Evolutionary conservation across 2,329 filamentous ascomycete genomes (phyloP), one percentile per base, ranked within the genome.

Genomic region (Sarocladium strictum): DNA sequence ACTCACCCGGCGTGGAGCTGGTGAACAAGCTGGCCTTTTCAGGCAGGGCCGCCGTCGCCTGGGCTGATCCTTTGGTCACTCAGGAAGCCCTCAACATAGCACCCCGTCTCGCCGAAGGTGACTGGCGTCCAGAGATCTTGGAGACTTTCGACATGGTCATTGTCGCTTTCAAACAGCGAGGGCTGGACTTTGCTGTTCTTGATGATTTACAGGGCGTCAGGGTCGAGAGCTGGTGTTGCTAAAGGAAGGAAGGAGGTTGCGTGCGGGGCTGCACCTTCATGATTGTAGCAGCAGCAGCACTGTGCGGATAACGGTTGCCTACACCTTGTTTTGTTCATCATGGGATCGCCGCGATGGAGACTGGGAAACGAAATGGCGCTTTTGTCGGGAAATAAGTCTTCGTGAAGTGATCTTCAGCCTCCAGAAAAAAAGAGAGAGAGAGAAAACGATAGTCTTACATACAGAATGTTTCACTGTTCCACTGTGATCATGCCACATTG

Each of bases 1-100:
- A 77, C 59, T 78, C 76, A 0, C 76, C 76, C 0, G 74, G 75
- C 1, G 63, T 76, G 2, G 72, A 71, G 52, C 61, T 77, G 5
- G 68, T 71, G 27, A 70, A 67, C 55, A 69, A 61, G 38, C 63
- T 75, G 2, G 59, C 67, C 1, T 47, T 69, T 33, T 68, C 68
- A 1, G 58, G 67, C 45, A 65, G 69, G 54, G 69, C 72, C 12
- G 62, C 76, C n/a, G 70, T 78, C 29, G 58, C 62, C 47, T 78
- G 73, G 67, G 69, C 66, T 3, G 76, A 78, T 58, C 69, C 74
- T 2, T 58, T 76, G 19, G 74, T 77, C 14, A 60, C 66, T 38
- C 74, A 76, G 54, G 65, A 67, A 15, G 66, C 65, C 2, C 64
- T 78, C 17, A 69, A 70, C 19, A 67, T 72, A 40, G 71, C 78